Evolutionary conservation across 2,329 filamentous ascomycete genomes (phyloP).

Genomic region (Diaporthe capsici): DNA sequence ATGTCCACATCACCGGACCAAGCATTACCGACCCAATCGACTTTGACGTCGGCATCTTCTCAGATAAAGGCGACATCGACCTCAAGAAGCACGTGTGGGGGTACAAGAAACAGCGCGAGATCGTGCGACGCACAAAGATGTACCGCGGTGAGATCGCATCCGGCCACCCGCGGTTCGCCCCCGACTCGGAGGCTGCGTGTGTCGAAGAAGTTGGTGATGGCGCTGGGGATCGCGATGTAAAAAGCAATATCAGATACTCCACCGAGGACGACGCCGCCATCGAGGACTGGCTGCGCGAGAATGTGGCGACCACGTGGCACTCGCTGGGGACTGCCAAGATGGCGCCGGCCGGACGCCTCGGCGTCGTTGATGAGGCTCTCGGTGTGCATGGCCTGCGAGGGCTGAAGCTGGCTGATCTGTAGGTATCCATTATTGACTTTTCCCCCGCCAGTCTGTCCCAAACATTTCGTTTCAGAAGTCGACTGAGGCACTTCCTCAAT

Average conservation of each 20-base stretch:
- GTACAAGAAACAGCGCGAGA: constrained; percentile 74
- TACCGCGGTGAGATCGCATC: constrained; percentile 62
- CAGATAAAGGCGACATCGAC: neutral
- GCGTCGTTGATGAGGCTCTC: constrained; percentile 59
- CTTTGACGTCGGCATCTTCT: neutral
- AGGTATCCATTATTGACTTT: neutral
- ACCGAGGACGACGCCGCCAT: constrained; percentile 63
- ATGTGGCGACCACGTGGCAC: constrained; percentile 59
- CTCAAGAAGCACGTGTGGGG: constrained; percentile 69
- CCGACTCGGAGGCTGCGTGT: constrained; percentile 56
- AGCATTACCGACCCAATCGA: neutral
- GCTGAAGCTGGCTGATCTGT: constrained; percentile 57
- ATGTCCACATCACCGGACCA: neutral
- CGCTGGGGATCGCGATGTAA: constrained; percentile 46
- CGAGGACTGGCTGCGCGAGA: constrained; percentile 56
- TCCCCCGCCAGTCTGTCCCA: neutral
- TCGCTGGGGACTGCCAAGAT: constrained; percentile 62
- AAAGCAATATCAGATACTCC: constrained; percentile 60
- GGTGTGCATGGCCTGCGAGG: constrained; percentile 58
- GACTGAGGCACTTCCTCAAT: neutral
- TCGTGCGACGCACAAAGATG: constrained; percentile 67
- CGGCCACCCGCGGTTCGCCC: constrained; percentile 60
- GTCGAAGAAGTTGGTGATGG: constrained; percentile 46
- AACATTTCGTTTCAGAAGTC: neutral
- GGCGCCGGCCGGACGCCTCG: constrained; percentile 55